Conservation (phyloP, 2,329 filamentous ascomycete species). For the Epicoccum nigrum region DNA sequence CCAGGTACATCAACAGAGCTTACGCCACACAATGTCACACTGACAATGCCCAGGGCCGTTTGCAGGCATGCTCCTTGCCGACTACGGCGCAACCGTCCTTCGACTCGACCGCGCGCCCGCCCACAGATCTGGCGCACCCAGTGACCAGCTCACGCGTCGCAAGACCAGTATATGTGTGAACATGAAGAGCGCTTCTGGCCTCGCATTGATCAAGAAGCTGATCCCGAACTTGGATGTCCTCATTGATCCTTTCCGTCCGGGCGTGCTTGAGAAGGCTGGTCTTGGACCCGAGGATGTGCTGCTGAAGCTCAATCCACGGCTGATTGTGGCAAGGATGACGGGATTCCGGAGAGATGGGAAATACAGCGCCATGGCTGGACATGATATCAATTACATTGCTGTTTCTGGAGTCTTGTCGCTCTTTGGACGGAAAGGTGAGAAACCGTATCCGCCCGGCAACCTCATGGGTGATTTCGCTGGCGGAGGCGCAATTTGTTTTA, state of each 20-base stretch:
- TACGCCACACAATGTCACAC: too few species aligned
- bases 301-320: conserved; percentile 69
- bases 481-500: conserved; percentile 80
- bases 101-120: conserved; percentile 74
- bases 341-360: conserved; percentile 87
- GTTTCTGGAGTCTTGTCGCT: conserved; percentile 80
- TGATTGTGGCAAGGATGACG: conserved; percentile 86
- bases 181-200: conserved; percentile 70
- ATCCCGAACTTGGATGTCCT: conserved; percentile 72
- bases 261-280: conserved; percentile 83
- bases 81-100: conserved; percentile 83
- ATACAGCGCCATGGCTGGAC: conserved; percentile 87
- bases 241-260: conserved; percentile 92
- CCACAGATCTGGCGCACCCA: conserved; percentile 58
- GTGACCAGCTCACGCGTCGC: conserved; percentile 77
- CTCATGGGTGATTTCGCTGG: conserved; percentile 90
- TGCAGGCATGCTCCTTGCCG: conserved; percentile 80
- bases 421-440: conserved; percentile 72
- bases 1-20: conserved; percentile 51
- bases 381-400: conserved; percentile 96
- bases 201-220: conserved; percentile 70
- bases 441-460: conserved; percentile 81
- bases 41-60: conserved; percentile 70
- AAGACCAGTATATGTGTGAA: conserved; percentile 83
- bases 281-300: conserved; percentile 73